Conservation (phyloP, 2,329 filamentous ascomycete genomes). For the Shiraia sp. region DNA sequence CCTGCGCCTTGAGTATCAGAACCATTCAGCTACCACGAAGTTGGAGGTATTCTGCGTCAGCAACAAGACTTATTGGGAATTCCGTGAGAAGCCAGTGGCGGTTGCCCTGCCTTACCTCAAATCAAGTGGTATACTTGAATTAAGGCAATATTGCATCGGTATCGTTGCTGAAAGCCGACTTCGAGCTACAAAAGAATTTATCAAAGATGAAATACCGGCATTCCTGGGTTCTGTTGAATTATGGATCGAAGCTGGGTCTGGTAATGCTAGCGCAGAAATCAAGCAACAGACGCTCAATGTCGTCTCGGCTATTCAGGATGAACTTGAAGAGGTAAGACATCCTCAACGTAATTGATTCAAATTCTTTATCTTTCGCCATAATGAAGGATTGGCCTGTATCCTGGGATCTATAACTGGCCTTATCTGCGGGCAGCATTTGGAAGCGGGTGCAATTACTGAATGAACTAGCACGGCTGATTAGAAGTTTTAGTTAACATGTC, state of each 20-base stretch:
- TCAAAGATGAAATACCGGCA: constrained; percentile 48
- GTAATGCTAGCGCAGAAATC: constrained; percentile 43
- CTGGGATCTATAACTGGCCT: no score
- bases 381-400: no score
- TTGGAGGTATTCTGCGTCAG: constrained; percentile 52
- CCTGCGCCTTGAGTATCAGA: constrained; percentile 36
- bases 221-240: constrained; percentile 48
- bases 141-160: constrained; percentile 51
- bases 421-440: no score
- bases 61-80: constrained; percentile 50
- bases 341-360: no score
- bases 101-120: constrained; percentile 39
- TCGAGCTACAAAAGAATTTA: constrained; percentile 42
- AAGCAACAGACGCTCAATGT: constrained; percentile 39
- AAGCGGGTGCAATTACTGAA: not conserved
- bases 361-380: no score
- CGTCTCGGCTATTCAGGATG: constrained; percentile 39
- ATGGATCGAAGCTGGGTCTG: constrained; percentile 52
- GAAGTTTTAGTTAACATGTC: constrained; percentile 18
- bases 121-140: constrained; percentile 49
- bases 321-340: constrained; percentile 37
- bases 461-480: constrained; percentile 10
- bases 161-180: constrained; percentile 52
- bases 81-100: constrained; percentile 31
- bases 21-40: constrained; percentile 18